Base-by-base conservation (phyloP, 75 land plant species). In the Pinus albicaulis region DNA sequence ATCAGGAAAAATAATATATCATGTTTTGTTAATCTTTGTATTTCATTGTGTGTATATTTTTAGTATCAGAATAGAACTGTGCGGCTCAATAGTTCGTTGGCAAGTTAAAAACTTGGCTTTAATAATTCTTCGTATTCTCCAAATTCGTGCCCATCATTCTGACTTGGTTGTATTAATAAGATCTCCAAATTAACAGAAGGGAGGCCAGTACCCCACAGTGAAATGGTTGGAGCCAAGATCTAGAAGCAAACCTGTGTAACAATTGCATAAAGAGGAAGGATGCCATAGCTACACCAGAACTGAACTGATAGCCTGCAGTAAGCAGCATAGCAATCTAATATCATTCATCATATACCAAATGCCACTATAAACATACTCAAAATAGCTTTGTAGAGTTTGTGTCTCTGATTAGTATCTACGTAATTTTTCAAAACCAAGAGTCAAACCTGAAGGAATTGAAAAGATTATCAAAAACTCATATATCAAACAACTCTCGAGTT, bases 201-300 rank as follows among this genome's bases (percentile, higher is more conserved):
- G 52, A 10, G 4, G 3, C 4, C 71, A 68, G n/a, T 10, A 68
- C 11, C 20, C 19, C 41, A 38, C 64, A 76, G 55, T 25, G 73
- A 38, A 57, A 36, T 19, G 52, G 0, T 48, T 48, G 52, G 52
- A 10, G 52, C 52, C 52, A 48, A 48, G 52, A 48, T 48, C 52
- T 48, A 48, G 52, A 48, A 17, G 11, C 73, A 38, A 55, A 91
- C 93, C 93, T 88, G 88, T 16, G 87, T 78, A 26, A 88, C 76
- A 58, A 91, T 86, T 7, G 89, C 83, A 69, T 88, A 88, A 17
- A 91, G 74, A 55, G 90, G 88, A 28, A 91, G 89, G 17, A 90
- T 91, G 85, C 88, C 82, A 48, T 88, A 86, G 85, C 93, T 91
- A 57, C 93, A 88, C 90, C 90, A 88, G 73, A 91, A 88, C 70